Base-by-base conservation (phyloP, 129 eudicot genomes). In the Sambucus nigra region DNA sequence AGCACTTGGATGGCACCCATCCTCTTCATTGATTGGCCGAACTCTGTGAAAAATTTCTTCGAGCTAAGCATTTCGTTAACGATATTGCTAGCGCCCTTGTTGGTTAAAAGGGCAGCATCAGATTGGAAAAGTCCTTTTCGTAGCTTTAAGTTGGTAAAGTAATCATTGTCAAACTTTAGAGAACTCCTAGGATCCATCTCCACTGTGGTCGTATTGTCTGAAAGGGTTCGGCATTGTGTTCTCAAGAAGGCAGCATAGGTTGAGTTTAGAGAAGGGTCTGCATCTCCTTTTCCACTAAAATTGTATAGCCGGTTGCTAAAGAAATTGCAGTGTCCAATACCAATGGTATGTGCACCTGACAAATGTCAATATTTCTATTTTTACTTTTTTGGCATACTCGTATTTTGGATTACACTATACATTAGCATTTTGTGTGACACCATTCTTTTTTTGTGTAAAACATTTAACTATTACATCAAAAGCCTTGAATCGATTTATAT, bases 341-440 rank as follows among this genome's bases (percentile, higher is more conserved):
- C 92, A 51, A 82, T 71, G 5, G 92, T 82, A 63, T 82, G 92
- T 10, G 77, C 92, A 45, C 86, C 92, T 82, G 39, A 45, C 51
- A 53, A 8, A 31, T 31, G 38, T 11, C 5, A 6, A 6, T 11
- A 5, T 0, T 31, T 0, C 10, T 11, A 31, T 31, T 6, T 11
- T 31, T 0, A 11, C 10, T 31, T 0, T 11, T 31, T 31, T 6
- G 10, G 10, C 10, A 31, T 31, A 31, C 10, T 31, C 5, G 1
- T 31, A 5, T 31, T 31, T 11, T 5, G 38, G 38, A 31, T 31
- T n/a, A n/a, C n/a, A n/a, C n/a, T n/a, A n/a, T n/a, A n/a, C n/a
- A n/a, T n/a, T n/a, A n/a, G n/a, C n/a, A n/a, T n/a, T n/a, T n/a
- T n/a, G n/a, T n/a, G n/a, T n/a, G n/a, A n/a, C n/a, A n/a, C n/a